Base-by-base conservation (phyloP, 1,284 basidiomycete species). In the Naganishia cerealis region DNA sequence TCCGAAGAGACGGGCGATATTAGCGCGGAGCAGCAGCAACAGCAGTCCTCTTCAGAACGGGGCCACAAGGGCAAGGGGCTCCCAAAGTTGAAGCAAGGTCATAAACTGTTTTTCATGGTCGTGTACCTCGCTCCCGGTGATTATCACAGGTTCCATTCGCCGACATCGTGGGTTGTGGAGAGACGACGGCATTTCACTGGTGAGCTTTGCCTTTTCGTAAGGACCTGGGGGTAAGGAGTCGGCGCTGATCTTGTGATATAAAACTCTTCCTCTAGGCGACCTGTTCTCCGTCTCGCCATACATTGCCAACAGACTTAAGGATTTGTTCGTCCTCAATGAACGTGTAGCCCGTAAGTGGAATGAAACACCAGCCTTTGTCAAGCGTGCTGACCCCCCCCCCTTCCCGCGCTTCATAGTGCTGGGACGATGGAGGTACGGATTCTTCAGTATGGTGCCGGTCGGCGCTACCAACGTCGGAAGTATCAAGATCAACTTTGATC, bases 111-210 rank as follows among this genome's bases (percentile, higher is more conserved):
- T 83, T 99, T 98, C 80, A 84, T 90, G 55, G 95, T 99, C 75
- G 89, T 99, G 73, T 99, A 99, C 82, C 89, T 99, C 66, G 95
- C 95, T 0, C 95, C 95, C 0, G 96, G 96, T 0, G 96, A 99
- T 80, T 99, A 99, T 79, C 95, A 99, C 77, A 88, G 94, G 46
- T 99, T 97, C 86, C 95, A 99, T 82, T 91, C 88, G 71, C 94
- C 96, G 0, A 88, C 92, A 2, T 89, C 90, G 5, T 98, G 95
- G 96, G 93, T 99, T 8, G 96, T 97, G 26, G 94, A 99, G 83
- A 90, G 91, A 74, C 84, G 95, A 66, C 83, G 95, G 38, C 95
- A 99, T 80, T 99, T 99, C 78, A 88, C 92, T 48, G 94, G 94
- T 84, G 54, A 36, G 84, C 78, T 29, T 24, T 10, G 10, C 33